Percentiles rank a stretch among this genome's conserved stretches.
phyloP scores from a whole-genome alignment of 768 basidiomycete genomes.

The Mrakia frigida region DNA sequence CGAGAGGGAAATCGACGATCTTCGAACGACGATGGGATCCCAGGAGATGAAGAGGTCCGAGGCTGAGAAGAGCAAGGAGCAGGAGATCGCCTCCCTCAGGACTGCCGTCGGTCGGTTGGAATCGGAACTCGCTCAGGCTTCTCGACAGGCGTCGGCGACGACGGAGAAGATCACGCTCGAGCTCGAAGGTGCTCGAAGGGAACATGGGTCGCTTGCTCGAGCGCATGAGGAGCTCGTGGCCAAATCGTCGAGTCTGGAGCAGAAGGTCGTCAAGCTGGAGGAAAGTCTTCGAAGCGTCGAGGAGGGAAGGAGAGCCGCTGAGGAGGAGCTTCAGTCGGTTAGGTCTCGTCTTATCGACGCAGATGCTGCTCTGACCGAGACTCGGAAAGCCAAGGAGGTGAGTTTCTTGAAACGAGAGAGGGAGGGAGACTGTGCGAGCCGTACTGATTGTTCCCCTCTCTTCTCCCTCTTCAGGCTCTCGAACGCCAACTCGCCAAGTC shows the following conservation, averaged over 20 bases:
- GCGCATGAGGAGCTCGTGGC: conserved; percentile 56
- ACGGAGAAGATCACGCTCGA: conserved; percentile 74
- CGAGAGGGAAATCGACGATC: conserved; percentile 76
- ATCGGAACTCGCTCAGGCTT: conserved; percentile 61
- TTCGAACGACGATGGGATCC: conserved; percentile 76
- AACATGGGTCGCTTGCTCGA: conserved; percentile 57
- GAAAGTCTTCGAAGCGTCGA: conserved; percentile 56
- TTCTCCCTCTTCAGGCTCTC: conserved; percentile 53
- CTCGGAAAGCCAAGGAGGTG: conserved; percentile 65
- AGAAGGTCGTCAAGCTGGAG: conserved; percentile 51
- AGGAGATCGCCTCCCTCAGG: conserved; percentile 71
- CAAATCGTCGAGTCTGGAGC: conserved; percentile 36
- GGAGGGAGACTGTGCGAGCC: neutral
- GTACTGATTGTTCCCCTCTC: neutral
- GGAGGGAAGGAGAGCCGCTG: conserved; percentile 54
- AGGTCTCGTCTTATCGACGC: conserved; percentile 63
- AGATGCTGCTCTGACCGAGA: conserved; percentile 61
- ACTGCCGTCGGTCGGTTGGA: conserved; percentile 58
- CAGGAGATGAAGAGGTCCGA: conserved; percentile 80
- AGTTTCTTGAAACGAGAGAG: conserved; percentile 33
- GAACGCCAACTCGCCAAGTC: conserved; percentile 70
- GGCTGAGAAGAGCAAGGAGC: conserved; percentile 79
- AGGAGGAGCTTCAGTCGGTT: conserved; percentile 68
- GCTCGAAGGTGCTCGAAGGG: conserved; percentile 58
- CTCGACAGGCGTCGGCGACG: conserved; percentile 57